Evolutionary conservation across 257 asterid genomes (phyloP).

Genomic region (Solanum peruvianum): DNA sequence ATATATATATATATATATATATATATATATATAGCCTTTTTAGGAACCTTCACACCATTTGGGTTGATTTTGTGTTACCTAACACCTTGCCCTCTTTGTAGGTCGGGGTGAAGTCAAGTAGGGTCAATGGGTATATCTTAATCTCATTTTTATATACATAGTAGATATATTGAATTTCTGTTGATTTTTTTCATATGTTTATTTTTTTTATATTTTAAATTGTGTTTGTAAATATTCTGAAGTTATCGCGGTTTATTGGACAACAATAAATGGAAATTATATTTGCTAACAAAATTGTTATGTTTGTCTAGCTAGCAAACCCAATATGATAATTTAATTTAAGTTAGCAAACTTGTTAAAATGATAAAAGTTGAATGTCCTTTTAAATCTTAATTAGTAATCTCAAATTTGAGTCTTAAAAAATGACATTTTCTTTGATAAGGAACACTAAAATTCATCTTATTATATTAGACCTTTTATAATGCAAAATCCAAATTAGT

Average conservation of each 20-base stretch:
- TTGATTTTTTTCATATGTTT: fast-evolving
- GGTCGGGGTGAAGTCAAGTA: background rate
- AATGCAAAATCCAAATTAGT: background rate
- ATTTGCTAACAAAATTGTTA: background rate
- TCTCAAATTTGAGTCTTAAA: background rate
- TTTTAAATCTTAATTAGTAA: background rate
- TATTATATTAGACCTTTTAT: no score
- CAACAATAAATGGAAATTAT: background rate
- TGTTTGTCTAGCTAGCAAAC: background rate
- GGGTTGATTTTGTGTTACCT: conserved; percentile 27
- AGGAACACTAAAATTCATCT: background rate
- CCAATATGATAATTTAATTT: background rate
- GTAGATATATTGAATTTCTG: fast-evolving
- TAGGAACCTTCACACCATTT: conserved; percentile 42
- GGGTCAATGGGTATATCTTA: background rate
- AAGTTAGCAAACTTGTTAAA: background rate
- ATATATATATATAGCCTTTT: no score
- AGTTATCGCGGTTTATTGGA: fast-evolving
- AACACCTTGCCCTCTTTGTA: conserved; percentile 7
- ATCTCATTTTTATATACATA: background rate
- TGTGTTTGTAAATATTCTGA: no score
- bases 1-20: no score
- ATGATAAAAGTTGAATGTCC: background rate
- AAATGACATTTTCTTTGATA: fast-evolving
- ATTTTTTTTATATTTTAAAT: background rate